These are phyloP conservation scores for Candolleomyces efflorescens DNA, from an alignment of 768 basidiomycete species.

Conservation along the genomic window DNA sequence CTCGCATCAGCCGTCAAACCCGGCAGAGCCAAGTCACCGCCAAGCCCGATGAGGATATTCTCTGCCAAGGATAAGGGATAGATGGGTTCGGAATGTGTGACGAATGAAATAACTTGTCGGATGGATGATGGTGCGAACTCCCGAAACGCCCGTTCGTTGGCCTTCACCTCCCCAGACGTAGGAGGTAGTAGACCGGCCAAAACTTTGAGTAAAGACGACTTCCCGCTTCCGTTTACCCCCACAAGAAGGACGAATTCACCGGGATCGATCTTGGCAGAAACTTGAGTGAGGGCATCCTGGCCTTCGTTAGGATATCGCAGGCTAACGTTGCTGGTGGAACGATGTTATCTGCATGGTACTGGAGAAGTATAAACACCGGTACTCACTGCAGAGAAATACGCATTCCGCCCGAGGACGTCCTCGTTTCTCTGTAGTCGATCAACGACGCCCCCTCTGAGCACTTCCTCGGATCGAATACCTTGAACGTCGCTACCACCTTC, in stretches of 20 bases:
- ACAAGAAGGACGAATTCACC: conserved; percentile 43
- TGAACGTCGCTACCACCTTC: neutral
- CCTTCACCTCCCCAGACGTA: conserved; percentile 31
- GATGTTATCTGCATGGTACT: neutral
- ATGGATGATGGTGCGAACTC: conserved; percentile 28
- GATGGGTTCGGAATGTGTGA: conserved; percentile 36
- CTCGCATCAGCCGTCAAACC: neutral
- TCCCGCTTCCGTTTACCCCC: conserved; percentile 43
- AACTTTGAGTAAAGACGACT: conserved; percentile 40
- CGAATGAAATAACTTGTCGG: conserved; percentile 34
- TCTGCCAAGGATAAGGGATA: conserved; percentile 28
- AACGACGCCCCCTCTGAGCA: neutral
- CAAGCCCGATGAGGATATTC: conserved; percentile 27
- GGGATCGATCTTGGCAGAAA: conserved; percentile 35
- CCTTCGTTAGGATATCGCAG: conserved; percentile 10
- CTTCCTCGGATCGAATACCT: neutral
- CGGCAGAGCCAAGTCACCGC: neutral
- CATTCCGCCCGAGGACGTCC: conserved; percentile 15
- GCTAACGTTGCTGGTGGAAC: conserved; percentile 12
- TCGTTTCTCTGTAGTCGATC: neutral
- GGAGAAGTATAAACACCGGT: neutral
- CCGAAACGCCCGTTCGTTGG: conserved; percentile 34
- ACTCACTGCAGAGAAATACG: conserved; percentile 20
- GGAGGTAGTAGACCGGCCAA: conserved; percentile 29
- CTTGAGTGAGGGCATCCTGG: conserved; percentile 22